Evolutionary conservation across 805 yeast species (phyloP), one percentile per base, ranked within the genome.

Genomic region (Candida berthetii): DNA sequence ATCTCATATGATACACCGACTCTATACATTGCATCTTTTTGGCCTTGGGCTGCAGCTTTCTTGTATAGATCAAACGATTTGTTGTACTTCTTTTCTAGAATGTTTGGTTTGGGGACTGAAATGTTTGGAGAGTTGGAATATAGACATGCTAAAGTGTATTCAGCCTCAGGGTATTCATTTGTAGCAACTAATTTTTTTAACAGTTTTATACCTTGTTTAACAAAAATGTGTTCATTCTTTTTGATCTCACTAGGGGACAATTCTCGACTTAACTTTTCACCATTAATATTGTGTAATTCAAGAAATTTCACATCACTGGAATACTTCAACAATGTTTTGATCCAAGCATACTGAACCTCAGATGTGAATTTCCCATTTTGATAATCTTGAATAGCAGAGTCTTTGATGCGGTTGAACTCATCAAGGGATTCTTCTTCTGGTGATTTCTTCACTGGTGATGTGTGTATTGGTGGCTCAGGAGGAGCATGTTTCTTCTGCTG

Each of bases 1-100:
- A 82, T 66, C 56, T 85, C 93, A 52, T 72, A 71, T 52, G 87
- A 78, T 27, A 83, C 83, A 1, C 84, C 93, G 1, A 80, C 72
- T 38, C 91, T 64, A 61, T 81, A 85, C 43, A 80, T 71, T 9
- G 85, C 82, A 41, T 74, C 74, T 0, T 78, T 68, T 51, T 80
- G 80, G 17, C 74, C 71, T 34, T 69, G 69, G 37, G 65, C 64
- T 6, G 87, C 83, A 1, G 88, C 82, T 44, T 72, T 75, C 25
- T 61, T 50, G 57, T 83, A 85, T 38, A 70, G 65, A 45, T 76
- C 78, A 50, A 76, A 78, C 3, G 90, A 89, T 49, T 74, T 74
- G 33, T 58, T 68, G 50, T 76, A 78, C 61, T 82, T 80, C 43
- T 69, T 65, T 15, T 72, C 77, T 14, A 79, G 64, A 9, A 78